Conservation (phyloP, 495 filamentous ascomycete genomes). For the Trichoderma virens region DNA sequence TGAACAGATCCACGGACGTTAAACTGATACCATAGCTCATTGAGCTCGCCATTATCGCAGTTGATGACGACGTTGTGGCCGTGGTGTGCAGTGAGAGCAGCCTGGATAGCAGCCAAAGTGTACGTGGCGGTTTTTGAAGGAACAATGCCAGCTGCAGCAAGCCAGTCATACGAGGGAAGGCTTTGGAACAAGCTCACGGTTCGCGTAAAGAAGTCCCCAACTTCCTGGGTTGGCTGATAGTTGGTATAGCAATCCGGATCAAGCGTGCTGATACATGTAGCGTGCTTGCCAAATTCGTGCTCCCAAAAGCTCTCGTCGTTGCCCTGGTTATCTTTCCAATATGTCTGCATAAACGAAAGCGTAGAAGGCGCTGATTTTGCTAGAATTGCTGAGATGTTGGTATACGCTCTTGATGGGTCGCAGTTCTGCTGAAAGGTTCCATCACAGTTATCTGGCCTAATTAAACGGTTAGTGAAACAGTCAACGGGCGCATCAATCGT, state of each 20-base stretch:
- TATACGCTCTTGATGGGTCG: slow-evolving; percentile 54
- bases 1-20: slow-evolving; percentile 66
- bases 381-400: slow-evolving; percentile 48
- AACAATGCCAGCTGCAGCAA: slow-evolving; percentile 53
- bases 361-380: slow-evolving; percentile 24
- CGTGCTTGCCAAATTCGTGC: slow-evolving; percentile 81
- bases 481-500: not conserved
- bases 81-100: slow-evolving; percentile 47
- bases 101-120: slow-evolving; percentile 49
- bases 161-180: slow-evolving; percentile 42
- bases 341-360: slow-evolving; percentile 63
- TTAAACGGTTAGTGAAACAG: too few relatives aligned
- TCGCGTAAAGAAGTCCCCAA: slow-evolving; percentile 48
- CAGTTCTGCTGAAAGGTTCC: slow-evolving; percentile 65
- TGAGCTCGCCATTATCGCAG: slow-evolving; percentile 47
- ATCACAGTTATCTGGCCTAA: slow-evolving; percentile 65
- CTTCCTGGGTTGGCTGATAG: slow-evolving; percentile 49
- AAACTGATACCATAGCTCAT: slow-evolving; percentile 76
- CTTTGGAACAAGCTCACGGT: slow-evolving; percentile 50
- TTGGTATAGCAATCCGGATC: slow-evolving; percentile 56
- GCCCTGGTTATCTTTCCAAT: slow-evolving; percentile 54
- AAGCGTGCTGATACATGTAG: slow-evolving; percentile 58
- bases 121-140: slow-evolving; percentile 56
- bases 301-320: slow-evolving; percentile 63
- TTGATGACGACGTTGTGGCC: slow-evolving; percentile 57